Evolutionary conservation across 495 filamentous ascomycete genomes (phyloP).

Genomic region (Penicillium cinerascens): DNA sequence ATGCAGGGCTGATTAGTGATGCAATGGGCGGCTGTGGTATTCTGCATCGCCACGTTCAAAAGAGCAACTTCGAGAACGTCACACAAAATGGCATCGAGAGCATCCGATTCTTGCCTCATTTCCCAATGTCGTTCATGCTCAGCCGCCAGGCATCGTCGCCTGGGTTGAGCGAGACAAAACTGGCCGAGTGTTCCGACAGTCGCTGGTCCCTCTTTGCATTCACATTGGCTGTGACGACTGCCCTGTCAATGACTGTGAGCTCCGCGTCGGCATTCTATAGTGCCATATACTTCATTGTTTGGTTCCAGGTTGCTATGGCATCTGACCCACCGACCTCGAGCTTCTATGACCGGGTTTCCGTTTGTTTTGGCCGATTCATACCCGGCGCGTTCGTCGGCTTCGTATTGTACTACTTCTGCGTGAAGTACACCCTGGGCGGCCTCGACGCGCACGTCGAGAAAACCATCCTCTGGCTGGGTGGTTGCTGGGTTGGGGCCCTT

Average conservation of each 20-base stretch:
- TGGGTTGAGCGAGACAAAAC: slow-evolving; percentile 13
- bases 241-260: slow-evolving; percentile 62
- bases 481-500: slow-evolving; percentile 75
- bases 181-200: slow-evolving; percentile 54
- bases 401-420: slow-evolving; percentile 63
- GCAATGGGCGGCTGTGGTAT: slow-evolving; percentile 68
- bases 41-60: slow-evolving; percentile 57
- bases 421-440: slow-evolving; percentile 46
- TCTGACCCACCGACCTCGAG: slow-evolving; percentile 61
- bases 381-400: slow-evolving; percentile 69
- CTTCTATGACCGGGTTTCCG: slow-evolving; percentile 56
- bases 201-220: slow-evolving; percentile 66
- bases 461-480: slow-evolving; percentile 69
- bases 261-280: slow-evolving; percentile 64
- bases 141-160: slow-evolving; percentile 20
- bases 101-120: slow-evolving; percentile 62
- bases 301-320: slow-evolving; percentile 70
- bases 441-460: slow-evolving; percentile 68
- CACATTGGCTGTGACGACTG: slow-evolving; percentile 57
- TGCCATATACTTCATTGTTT: slow-evolving; percentile 62
- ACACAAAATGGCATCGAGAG: slow-evolving; percentile 61
- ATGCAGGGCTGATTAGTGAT: slow-evolving; percentile 65
- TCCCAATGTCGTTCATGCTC: slow-evolving; percentile 68
- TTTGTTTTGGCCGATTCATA: slow-evolving; percentile 65
- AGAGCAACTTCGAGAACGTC: slow-evolving; percentile 48